Evolutionary conservation across 352 stramenopile genomes (phyloP).

Genomic region (Phytopythium sindhum): DNA sequence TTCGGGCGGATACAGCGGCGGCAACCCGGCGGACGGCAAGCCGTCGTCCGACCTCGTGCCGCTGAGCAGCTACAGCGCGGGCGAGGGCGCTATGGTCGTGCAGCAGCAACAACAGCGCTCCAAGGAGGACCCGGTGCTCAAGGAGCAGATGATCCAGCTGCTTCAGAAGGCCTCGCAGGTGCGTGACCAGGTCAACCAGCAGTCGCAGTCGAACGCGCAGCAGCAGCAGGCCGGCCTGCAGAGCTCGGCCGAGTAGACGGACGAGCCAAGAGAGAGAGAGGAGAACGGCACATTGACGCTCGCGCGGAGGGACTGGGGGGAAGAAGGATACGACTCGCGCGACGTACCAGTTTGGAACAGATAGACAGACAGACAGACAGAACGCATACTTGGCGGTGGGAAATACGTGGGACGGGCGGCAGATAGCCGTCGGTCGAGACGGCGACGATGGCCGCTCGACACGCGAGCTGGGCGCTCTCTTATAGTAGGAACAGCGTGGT

Average conservation of each 20-base stretch:
- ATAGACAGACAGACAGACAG: not conserved
- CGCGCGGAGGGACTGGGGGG: not conserved
- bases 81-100: conserved; percentile 46
- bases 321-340: not conserved
- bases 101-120: conserved; percentile 25
- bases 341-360: not conserved
- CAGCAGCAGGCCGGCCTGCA: conserved; percentile 60
- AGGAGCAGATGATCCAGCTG: conserved; percentile 86
- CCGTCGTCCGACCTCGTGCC: conserved; percentile 71
- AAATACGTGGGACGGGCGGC: not conserved
- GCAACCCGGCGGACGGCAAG: not conserved
- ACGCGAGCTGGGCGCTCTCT: not conserved
- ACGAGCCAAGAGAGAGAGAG: not conserved
- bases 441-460: not conserved
- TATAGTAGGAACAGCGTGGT: not conserved
- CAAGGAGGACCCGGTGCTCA: conserved; percentile 69
- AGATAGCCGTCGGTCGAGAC: not conserved
- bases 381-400: too few relatives aligned
- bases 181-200: conserved; percentile 64
- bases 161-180: conserved; percentile 80
- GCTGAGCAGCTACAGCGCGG: conserved; percentile 45
- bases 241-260: conserved; percentile 63
- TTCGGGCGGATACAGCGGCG: conserved; percentile 12
- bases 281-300: not conserved
- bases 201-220: conserved; percentile 46